phyloP scores from a whole-genome alignment of 228 moss, liverwort and hornwort genomes.

The Sphagnum magellanicum region DNA sequence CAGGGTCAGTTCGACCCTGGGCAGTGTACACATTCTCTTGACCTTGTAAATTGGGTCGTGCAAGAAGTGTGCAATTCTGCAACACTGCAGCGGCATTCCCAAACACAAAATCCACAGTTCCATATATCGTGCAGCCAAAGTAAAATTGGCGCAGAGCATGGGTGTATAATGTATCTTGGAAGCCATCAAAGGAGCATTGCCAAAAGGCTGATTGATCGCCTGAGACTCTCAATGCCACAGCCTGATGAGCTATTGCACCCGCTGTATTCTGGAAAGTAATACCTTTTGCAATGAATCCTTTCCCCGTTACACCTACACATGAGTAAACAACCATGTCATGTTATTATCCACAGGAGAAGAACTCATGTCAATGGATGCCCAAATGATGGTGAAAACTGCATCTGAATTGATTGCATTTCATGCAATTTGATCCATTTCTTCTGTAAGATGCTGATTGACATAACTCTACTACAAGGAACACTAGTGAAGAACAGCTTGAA shows the following conservation, averaged over 20 bases:
- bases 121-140: slow-evolving; percentile 42
- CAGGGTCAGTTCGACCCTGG: slow-evolving; percentile 54
- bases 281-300: slow-evolving; percentile 61
- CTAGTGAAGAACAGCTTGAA: background rate
- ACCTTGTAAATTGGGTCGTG: slow-evolving; percentile 28
- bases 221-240: slow-evolving; percentile 62
- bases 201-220: slow-evolving; percentile 53
- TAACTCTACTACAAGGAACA: background rate
- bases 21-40: slow-evolving; percentile 68
- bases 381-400: background rate
- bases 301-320: slow-evolving; percentile 53
- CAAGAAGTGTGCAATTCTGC: slow-evolving; percentile 51
- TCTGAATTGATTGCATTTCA: background rate
- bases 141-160: slow-evolving; percentile 76
- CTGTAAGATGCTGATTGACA: background rate
- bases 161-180: slow-evolving; percentile 70
- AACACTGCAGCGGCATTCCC: slow-evolving; percentile 81
- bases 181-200: slow-evolving; percentile 41
- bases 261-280: slow-evolving; percentile 75
- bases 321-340: background rate
- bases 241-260: slow-evolving; percentile 53
- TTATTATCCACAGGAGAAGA: no score
- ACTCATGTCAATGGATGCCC: no score
- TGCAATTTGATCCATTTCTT: background rate
- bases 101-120: slow-evolving; percentile 88